A percentile compares a stretch with the other conserved stretches of the same genome.
Evolutionary conservation across 73 alveolate genomes (phyloP).

Genomic region (Paramecium caudatum): DNA sequence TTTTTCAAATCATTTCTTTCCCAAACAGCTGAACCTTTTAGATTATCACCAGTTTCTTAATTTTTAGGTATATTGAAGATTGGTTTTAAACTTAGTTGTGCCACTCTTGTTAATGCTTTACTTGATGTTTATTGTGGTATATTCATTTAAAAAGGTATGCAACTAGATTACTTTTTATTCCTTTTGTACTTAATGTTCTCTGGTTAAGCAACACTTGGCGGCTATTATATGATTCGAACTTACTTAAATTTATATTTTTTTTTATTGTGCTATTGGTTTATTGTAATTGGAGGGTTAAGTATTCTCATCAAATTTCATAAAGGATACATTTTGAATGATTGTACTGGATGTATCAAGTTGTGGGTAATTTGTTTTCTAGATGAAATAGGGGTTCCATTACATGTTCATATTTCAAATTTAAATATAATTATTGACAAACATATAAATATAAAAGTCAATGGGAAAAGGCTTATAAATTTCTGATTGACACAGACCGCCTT

Average conservation of each 20-base stretch:
- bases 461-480: constrained; percentile 45
- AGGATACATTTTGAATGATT: not conserved
- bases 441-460: constrained; percentile 37
- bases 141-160: constrained; percentile 59
- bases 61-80: constrained; percentile 10
- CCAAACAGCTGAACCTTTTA: constrained; percentile 62
- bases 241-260: constrained; percentile 14
- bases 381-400: constrained; percentile 62
- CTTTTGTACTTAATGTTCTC: not conserved
- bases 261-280: not conserved
- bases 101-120: constrained; percentile 17
- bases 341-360: not conserved
- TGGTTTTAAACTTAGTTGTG: constrained; percentile 48
- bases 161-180: constrained; percentile 30
- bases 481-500: constrained; percentile 15
- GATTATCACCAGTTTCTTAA: not conserved
- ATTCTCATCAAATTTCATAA: constrained; percentile 44
- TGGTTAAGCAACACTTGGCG: not conserved
- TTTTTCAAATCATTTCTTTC: constrained; percentile 57
- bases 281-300: not conserved
- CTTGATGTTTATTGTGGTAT: constrained; percentile 25
- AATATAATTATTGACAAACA: constrained; percentile 40
- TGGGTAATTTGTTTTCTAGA: not conserved
- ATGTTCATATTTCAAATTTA: constrained; percentile 59
- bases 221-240: not conserved